A percentile compares a stretch with the other conserved stretches of the same genome.
phyloP scores from a whole-genome alignment of 2,329 filamentous ascomycete genomes.

The Pseudofabraea citricarpa region DNA sequence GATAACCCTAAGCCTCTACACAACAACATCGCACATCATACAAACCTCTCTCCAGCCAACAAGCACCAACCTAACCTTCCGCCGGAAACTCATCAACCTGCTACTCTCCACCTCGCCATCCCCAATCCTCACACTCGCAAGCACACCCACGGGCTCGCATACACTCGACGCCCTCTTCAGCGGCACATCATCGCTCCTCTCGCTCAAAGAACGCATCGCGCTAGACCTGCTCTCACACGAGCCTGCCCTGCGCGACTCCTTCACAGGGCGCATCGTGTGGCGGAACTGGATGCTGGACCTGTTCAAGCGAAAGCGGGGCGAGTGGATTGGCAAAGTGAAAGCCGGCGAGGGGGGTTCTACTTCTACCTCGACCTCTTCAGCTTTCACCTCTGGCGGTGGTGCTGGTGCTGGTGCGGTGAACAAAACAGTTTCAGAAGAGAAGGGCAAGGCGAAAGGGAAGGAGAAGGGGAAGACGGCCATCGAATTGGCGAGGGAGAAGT shows the following conservation, averaged over 20 bases:
- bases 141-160: conserved; percentile 59
- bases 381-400: neutral
- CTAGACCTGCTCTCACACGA: conserved; percentile 57
- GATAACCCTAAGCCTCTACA: conserved; percentile 53
- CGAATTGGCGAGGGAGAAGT: conserved; percentile 25
- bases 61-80: conserved; percentile 54
- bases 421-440: conserved; percentile 3
- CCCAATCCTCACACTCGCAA: conserved; percentile 30
- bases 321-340: conserved; percentile 56
- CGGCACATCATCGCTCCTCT: conserved; percentile 41
- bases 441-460: conserved; percentile 6
- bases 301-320: conserved; percentile 56
- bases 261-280: conserved; percentile 64
- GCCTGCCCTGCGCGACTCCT: conserved; percentile 55
- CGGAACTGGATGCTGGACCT: conserved; percentile 71
- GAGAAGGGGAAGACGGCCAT: conserved; percentile 15
- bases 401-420: neutral
- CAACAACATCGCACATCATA: conserved; percentile 54
- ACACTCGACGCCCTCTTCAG: conserved; percentile 62
- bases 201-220: conserved; percentile 63
- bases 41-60: conserved; percentile 56
- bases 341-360: neutral
- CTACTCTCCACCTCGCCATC: conserved; percentile 36
- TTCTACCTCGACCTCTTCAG: neutral
- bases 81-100: conserved; percentile 57